Base-by-base conservation (phyloP, 192 early-diverging fungal genomes). In the Fimicolochytrium jonesii region DNA sequence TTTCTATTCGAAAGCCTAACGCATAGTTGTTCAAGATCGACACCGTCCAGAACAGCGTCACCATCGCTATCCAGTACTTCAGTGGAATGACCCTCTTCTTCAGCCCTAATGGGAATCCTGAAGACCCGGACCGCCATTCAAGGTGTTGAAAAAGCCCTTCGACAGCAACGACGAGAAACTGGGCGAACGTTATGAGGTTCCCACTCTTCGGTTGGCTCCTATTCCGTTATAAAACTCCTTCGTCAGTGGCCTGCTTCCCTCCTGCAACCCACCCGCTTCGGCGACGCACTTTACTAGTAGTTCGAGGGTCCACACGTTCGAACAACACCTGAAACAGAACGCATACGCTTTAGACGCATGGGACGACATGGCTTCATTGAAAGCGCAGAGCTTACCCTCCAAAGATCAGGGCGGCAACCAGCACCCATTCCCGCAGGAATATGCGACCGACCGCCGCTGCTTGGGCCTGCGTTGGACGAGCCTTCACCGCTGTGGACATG, bases 241-340 rank as follows among this genome's bases (percentile, higher is more conserved):
- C 43, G 23, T 17, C n/a, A 44, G 43, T 23, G 4, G 4, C 18
- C 4, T 22, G 15, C 4, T 44, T 22, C 43, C 23, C 23, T 5
- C n/a, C 17, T 39, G 18, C n/a, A 44, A 23, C 3, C 15, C 23
- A 15, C n/a, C 7, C 37, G 7, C 37, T 23, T 17, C 13, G 43
- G 4, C n/a, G 32, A 28, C 72, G 70, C 73, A 87, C 84, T 53
- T 78, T 25, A 92, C 86, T 3, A 94, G 76, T 33, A 84, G 70
- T 65, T 94, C 92, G 20, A 94, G 73, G 1, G 90, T 84, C 79
- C 86, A 90, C 17, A 92, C 90, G 52, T 92, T 92, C 36, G 87
- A 86, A 61, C 92, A 94, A 67, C 90, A 92, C 37, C 9, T 39
- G 7, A 17, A 39, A 7, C 7, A 17, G 17, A 11, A 39, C 17